Conservation (phyloP, 2,329 filamentous ascomycete species). For the Venturia effusa region DNA sequence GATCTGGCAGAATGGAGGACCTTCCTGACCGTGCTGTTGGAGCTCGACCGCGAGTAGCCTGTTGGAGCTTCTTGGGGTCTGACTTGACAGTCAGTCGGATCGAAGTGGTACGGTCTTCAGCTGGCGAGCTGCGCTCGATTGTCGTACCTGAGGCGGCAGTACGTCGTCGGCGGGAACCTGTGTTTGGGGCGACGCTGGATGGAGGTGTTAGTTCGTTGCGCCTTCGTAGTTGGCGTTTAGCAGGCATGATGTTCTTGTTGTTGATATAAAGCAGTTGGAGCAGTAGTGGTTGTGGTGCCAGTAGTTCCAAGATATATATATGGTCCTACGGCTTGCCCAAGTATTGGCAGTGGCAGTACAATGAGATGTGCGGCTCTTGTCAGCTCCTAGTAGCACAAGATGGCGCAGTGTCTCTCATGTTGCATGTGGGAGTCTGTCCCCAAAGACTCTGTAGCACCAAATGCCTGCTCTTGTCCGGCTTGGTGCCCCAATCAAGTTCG, state of each 20-base stretch:
- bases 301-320: no score
- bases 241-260: conserved; percentile 10
- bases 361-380: background rate
- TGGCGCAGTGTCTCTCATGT: background rate
- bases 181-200: conserved; percentile 4
- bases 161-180: conserved; percentile 9
- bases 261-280: background rate
- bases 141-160: conserved; percentile 18
- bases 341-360: background rate
- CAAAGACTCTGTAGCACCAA: background rate
- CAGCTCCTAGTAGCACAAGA: background rate
- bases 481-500: background rate
- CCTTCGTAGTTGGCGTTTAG: conserved; percentile 27
- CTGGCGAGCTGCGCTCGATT: conserved; percentile 26
- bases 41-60: conserved; percentile 31
- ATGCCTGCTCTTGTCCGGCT: background rate
- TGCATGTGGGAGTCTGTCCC: no score
- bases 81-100: conserved; percentile 12
- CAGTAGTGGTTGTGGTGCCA: no score
- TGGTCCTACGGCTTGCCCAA: no score
- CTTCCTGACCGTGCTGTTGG: conserved; percentile 17
- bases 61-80: conserved; percentile 28
- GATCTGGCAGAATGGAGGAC: conserved; percentile 16
- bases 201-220: conserved; percentile 18
- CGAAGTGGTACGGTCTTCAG: conserved; percentile 27